Conservation (phyloP, 2,329 filamentous ascomycete species). For the Venturia aucupariae region DNA sequence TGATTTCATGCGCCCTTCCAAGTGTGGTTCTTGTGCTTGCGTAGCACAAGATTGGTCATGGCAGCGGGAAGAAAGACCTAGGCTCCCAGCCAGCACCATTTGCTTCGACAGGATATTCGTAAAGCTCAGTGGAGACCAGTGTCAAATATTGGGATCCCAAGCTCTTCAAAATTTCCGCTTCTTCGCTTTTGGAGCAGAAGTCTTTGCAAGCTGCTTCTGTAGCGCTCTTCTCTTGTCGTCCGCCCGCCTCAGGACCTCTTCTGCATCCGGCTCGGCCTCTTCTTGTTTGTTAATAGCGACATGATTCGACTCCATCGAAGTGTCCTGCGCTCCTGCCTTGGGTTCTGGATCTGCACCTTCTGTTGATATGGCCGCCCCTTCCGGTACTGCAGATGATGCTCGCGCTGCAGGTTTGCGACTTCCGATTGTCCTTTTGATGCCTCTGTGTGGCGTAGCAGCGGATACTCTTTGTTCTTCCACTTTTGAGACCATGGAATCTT, state of each 20-base stretch:
- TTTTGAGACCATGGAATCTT: not conserved
- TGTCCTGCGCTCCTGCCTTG: not conserved
- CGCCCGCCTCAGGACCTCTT: not conserved
- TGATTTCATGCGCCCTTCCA: not conserved
- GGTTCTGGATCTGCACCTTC: not conserved
- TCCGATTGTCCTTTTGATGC: constrained; percentile 12
- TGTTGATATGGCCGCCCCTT: not conserved
- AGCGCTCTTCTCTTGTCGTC: not conserved
- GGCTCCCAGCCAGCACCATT: not conserved
- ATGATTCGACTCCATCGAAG: not conserved
- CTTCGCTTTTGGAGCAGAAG: constrained; percentile 1
- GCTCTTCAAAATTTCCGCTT: constrained; percentile 10
- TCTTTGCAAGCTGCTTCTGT: not conserved
- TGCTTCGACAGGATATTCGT: not conserved
- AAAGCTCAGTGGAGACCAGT: not conserved
- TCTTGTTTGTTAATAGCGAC: not conserved
- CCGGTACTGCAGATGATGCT: not conserved
- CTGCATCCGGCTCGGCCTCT: not conserved
- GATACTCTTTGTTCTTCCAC: not conserved
- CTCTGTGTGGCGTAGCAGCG: not conserved
- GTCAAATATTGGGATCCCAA: not conserved
- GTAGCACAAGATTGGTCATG: too few species aligned
- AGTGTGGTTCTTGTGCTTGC: not conserved
- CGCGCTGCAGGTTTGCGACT: constrained; percentile 3
- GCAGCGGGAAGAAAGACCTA: too few species aligned